phyloP scores from a whole-genome alignment of 2,329 filamentous ascomycete species.

The Sporothrix globosa region DNA sequence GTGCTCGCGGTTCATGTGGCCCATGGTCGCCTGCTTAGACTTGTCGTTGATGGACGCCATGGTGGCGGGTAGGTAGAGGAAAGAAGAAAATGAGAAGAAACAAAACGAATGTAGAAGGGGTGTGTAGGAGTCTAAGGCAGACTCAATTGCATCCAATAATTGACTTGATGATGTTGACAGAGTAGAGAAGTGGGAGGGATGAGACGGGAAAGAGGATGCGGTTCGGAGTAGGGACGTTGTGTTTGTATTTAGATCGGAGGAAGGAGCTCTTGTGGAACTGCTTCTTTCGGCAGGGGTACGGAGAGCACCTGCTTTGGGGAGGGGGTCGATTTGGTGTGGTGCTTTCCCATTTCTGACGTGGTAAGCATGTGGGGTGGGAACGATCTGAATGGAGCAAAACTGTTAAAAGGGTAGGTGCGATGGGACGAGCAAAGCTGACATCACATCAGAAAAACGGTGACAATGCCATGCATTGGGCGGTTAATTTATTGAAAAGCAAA shows the following conservation, averaged over 20 bases:
- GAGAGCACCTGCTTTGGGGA: neutral
- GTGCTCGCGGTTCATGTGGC: conserved; percentile 89
- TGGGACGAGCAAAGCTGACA: conserved; percentile 2
- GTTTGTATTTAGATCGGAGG: neutral
- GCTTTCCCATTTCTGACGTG: neutral
- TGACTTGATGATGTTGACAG: neutral
- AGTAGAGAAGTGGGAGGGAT: neutral
- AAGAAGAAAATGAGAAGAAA: neutral
- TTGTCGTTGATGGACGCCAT: conserved; percentile 35
- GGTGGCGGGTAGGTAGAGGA: neutral
- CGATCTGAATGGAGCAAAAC: conserved; percentile 7
- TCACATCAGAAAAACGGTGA: neutral
- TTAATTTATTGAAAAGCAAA: neutral
- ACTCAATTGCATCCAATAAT: neutral
- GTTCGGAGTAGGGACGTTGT: neutral
- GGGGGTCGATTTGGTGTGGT: neutral
- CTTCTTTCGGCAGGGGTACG: conserved; percentile 2
- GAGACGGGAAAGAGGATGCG: neutral
- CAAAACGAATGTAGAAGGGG: too few species aligned
- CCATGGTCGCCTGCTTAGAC: conserved; percentile 54
- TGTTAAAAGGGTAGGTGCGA: neutral
- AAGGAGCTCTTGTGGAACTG: conserved; percentile 10
- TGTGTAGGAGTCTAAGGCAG: neutral
- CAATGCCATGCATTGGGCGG: neutral
- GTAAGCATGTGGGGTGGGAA: conserved; percentile 17